phyloP scores from a whole-genome alignment of 331 rosid species.

The Malus hybrid region DNA sequence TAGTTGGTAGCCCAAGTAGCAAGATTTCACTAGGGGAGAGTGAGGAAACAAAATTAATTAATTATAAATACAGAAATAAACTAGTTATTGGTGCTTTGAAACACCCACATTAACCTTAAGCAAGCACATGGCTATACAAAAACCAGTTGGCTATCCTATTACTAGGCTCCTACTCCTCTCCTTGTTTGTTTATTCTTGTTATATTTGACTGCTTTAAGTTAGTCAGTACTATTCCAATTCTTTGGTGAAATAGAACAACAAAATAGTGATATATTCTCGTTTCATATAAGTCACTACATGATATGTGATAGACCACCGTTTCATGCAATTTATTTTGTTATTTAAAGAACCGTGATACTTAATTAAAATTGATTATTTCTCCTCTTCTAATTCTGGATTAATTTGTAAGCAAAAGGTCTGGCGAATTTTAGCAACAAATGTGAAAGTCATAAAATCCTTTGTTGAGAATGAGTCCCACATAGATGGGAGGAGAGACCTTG shows the following conservation, averaged over 20 bases:
- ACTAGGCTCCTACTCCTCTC: background rate
- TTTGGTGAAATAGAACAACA: background rate
- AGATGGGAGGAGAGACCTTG: too few species aligned
- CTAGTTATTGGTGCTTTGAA: background rate
- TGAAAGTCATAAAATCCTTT: background rate
- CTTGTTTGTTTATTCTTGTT: background rate
- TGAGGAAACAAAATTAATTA: background rate
- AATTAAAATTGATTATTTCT: background rate
- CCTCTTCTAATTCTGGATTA: background rate
- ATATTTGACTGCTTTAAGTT: background rate
- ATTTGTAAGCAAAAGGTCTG: background rate
- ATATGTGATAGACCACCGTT: too few species aligned
- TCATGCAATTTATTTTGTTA: too few species aligned
- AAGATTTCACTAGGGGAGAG: background rate
- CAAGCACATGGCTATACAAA: conserved; percentile 18
- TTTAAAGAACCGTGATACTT: background rate
- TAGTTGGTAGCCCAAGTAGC: background rate
- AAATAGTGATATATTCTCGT: background rate
- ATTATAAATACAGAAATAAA: background rate
- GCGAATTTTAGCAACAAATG: background rate
- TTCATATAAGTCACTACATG: background rate
- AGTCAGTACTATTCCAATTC: background rate
- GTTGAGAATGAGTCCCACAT: too few species aligned
- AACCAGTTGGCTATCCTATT: conserved; percentile 8
- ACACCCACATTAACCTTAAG: background rate